Evolutionary conservation across 2,329 filamentous ascomycete genomes (phyloP).

Genomic region (Epichloe bromicola): DNA sequence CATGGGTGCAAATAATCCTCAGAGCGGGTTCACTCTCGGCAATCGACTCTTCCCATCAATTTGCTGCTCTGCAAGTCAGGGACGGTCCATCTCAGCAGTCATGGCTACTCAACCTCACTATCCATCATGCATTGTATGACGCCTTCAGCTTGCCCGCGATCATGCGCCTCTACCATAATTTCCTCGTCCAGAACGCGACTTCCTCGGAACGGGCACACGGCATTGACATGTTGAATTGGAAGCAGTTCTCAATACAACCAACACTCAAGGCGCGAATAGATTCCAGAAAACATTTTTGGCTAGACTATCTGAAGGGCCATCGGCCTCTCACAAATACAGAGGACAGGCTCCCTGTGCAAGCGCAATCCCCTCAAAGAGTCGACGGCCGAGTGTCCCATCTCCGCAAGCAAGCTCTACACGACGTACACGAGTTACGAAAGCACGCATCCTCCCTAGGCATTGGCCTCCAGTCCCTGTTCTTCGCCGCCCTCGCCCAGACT

Average conservation of each 20-base stretch:
- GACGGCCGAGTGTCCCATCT: slow-evolving; percentile 23
- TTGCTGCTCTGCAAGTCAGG: slow-evolving; percentile 13
- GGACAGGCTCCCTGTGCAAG: background rate
- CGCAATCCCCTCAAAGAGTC: background rate
- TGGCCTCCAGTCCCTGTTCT: slow-evolving; percentile 60
- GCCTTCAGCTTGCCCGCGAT: slow-evolving; percentile 62
- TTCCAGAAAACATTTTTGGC: slow-evolving; percentile 27
- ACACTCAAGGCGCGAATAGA: slow-evolving; percentile 3
- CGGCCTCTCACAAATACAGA: background rate
- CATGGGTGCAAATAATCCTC: slow-evolving; percentile 52
- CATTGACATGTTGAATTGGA: slow-evolving; percentile 15
- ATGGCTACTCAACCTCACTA: slow-evolving; percentile 35
- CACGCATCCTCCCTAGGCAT: slow-evolving; percentile 40
- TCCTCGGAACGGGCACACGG: slow-evolving; percentile 3
- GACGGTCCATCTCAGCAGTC: slow-evolving; percentile 5
- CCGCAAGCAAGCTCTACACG: slow-evolving; percentile 30
- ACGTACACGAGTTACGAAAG: slow-evolving; percentile 18
- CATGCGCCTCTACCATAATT: slow-evolving; percentile 22
- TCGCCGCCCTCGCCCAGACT: slow-evolving; percentile 53
- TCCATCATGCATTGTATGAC: slow-evolving; percentile 86
- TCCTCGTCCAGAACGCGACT: background rate
- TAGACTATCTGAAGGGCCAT: slow-evolving; percentile 20
- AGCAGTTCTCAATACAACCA: slow-evolving; percentile 9
- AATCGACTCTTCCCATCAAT: slow-evolving; percentile 7
- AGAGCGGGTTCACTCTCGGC: slow-evolving; percentile 5